Evolutionary conservation across 306 rosid species (phyloP).

Genomic region (Cicer bijugum): DNA sequence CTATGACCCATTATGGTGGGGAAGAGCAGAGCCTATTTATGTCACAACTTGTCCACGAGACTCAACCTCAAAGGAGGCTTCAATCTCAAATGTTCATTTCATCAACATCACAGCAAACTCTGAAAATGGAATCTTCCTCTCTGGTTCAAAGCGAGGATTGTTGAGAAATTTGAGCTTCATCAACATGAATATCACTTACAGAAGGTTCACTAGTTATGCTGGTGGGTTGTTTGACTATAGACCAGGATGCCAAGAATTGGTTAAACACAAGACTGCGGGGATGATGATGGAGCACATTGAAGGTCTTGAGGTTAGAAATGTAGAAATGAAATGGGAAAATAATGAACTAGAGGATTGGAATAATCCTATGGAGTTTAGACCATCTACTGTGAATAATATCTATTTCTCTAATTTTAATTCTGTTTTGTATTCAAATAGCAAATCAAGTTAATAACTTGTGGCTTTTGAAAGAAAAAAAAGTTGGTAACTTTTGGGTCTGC

Average conservation of each 20-base stretch:
- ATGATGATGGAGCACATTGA: constrained; percentile 82
- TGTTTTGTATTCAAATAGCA: constrained; percentile 43
- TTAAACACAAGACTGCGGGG: constrained; percentile 71
- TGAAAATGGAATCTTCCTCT: constrained; percentile 85
- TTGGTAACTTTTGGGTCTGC: background rate
- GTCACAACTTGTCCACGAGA: constrained; percentile 78
- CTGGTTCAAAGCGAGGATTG: constrained; percentile 78
- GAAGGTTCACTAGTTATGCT: constrained; percentile 63
- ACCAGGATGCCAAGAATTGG: constrained; percentile 87
- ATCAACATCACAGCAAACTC: constrained; percentile 75
- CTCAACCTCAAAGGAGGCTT: constrained; percentile 71
- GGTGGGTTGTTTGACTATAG: constrained; percentile 86
- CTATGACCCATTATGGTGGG: constrained; percentile 96
- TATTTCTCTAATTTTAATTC: constrained; percentile 70
- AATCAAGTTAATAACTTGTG: background rate
- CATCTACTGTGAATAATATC: constrained; percentile 76
- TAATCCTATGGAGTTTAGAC: constrained; percentile 76
- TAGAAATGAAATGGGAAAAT: constrained; percentile 82
- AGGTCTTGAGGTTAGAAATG: constrained; percentile 74
- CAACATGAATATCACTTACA: constrained; percentile 68
- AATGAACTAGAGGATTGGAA: constrained; percentile 58
- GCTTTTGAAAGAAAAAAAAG: too few species aligned
- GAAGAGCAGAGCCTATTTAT: constrained; percentile 95
- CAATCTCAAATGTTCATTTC: constrained; percentile 75
- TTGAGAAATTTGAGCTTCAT: constrained; percentile 74